Percentiles rank a stretch among this genome's conserved stretches.
Conservation (phyloP, 768 basidiomycete genomes). For the Leucocoprinus birnbaumii region DNA sequence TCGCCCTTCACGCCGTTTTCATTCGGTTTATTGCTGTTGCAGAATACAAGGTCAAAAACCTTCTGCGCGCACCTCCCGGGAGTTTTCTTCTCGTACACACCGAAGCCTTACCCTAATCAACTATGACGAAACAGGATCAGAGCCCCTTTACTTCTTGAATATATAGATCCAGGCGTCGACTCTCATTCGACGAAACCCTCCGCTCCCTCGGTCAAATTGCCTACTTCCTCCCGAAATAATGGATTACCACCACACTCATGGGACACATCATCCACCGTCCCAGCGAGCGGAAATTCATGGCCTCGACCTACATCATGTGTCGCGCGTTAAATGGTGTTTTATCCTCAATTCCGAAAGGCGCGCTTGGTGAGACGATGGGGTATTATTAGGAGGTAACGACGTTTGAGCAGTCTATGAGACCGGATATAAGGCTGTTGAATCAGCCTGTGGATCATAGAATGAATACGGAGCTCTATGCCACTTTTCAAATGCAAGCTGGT, state of each 20-base stretch:
- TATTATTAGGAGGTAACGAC: constrained; percentile 83
- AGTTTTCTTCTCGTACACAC: constrained; percentile 23
- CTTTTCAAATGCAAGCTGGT: too few species aligned
- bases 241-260: constrained; percentile 25
- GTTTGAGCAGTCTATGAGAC: constrained; percentile 79
- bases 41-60: constrained; percentile 75
- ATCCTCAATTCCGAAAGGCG: constrained; percentile 71
- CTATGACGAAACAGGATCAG: constrained; percentile 46
- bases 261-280: constrained; percentile 50
- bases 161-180: constrained; percentile 74
- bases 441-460: constrained; percentile 74
- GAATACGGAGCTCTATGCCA: constrained; percentile 81
- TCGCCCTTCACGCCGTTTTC: constrained; percentile 85
- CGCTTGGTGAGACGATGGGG: constrained; percentile 74
- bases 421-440: constrained; percentile 61
- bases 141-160: constrained; percentile 64
- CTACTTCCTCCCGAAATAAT: constrained; percentile 27
- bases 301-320: constrained; percentile 88
- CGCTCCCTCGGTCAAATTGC: constrained; percentile 76
- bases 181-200: constrained; percentile 80
- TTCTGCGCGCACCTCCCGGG: constrained; percentile 68
- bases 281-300: constrained; percentile 73
- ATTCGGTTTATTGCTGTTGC: constrained; percentile 80
- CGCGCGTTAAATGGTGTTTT: constrained; percentile 80
- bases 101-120: not conserved